Evolutionary conservation across 352 stramenopile species (phyloP).

Genomic region (Globisporangium iwayamae): DNA sequence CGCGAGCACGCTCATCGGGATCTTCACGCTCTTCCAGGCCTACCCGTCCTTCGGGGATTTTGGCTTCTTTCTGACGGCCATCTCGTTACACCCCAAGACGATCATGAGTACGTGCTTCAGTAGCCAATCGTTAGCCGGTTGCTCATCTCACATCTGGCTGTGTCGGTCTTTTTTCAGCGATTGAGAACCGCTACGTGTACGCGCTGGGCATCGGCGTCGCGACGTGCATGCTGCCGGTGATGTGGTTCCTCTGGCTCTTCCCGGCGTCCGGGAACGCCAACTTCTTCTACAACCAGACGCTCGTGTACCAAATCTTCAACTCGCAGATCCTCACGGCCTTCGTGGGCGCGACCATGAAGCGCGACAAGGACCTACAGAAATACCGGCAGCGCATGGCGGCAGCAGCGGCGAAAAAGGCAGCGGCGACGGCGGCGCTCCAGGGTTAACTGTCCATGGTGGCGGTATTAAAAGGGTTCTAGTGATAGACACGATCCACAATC

Average conservation of each 20-base stretch:
- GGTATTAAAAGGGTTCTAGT: not conserved
- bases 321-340: conserved; percentile 77
- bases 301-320: conserved; percentile 85
- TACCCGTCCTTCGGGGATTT: conserved; percentile 80
- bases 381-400: conserved; percentile 28
- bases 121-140: not conserved
- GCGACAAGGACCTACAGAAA: conserved; percentile 76
- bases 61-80: conserved; percentile 66
- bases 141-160: not conserved
- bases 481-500: not conserved
- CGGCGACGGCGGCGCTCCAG: not conserved
- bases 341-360: conserved; percentile 74
- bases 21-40: conserved; percentile 75
- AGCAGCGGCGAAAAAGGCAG: not conserved
- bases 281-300: conserved; percentile 88
- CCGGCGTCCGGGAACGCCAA: conserved; percentile 85
- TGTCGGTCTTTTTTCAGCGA: conserved; percentile 33
- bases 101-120: conserved; percentile 57
- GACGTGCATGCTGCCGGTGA: conserved; percentile 75
- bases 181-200: conserved; percentile 77
- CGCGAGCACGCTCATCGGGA: conserved; percentile 58
- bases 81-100: conserved; percentile 72
- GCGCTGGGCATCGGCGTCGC: conserved; percentile 60
- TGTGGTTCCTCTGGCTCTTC: conserved; percentile 88
- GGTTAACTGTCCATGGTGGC: not conserved